Conservation (phyloP, 345 rosid genomes). For the Linum trigynum region DNA sequence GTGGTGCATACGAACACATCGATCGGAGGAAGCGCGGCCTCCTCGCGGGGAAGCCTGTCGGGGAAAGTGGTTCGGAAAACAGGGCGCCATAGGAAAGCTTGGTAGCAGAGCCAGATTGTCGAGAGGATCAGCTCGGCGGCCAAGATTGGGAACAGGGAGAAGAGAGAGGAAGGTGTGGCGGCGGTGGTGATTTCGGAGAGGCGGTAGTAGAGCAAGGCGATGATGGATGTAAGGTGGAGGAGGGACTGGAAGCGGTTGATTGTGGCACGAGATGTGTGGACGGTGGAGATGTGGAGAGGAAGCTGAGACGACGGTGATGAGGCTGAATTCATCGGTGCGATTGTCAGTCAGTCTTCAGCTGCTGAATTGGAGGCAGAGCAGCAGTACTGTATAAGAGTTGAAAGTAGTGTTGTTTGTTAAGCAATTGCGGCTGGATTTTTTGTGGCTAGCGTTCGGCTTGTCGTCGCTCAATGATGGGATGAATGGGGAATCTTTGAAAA, state of each 20-base stretch:
- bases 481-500: too few species aligned
- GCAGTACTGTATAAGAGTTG: too few species aligned
- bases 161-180: not conserved
- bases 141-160: not conserved
- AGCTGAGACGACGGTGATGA: not conserved
- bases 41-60: not conserved
- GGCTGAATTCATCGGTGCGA: too few species aligned
- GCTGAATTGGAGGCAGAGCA: too few species aligned
- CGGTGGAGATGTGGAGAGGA: not conserved
- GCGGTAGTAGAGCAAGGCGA: not conserved
- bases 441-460: too few species aligned
- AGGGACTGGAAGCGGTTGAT: not conserved
- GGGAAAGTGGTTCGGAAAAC: not conserved
- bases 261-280: not conserved
- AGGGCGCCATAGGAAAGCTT: not conserved
- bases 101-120: not conserved
- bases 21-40: not conserved
- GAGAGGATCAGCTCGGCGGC: not conserved
- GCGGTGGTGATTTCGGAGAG: slow-evolving; percentile 1
- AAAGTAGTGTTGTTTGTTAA: too few species aligned
- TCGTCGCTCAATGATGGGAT: too few species aligned
- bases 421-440: too few species aligned
- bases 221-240: not conserved
- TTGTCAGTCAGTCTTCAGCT: too few species aligned
- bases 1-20: not conserved